Base-by-base conservation (phyloP, 805 yeast species). In the Teunomyces stri region DNA sequence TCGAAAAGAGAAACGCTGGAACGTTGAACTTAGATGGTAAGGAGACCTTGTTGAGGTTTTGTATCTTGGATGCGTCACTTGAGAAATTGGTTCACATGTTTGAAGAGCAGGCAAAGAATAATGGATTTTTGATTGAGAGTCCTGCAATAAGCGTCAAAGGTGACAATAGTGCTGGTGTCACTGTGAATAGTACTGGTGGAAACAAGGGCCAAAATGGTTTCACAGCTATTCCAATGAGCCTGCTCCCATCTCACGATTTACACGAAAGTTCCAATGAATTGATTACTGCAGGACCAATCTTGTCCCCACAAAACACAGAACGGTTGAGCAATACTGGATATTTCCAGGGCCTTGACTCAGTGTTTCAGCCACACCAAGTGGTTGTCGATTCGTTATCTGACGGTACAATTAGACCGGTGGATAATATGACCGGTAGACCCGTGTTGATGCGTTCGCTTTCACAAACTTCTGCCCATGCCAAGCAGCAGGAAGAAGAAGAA, bases 401-500 rank as follows among this genome's bases (percentile, higher is more conserved):
- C 38, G 83, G 82, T 25, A 64, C 63, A 37, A 69, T 66, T 44
- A 71, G 75, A 6, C 81, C 87, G 0, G 74, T 85, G 43, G 92
- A 87, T 67, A 75, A 80, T 48, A 68, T 76, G 22, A 86, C 92
- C 0, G 94, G 94, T 40, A 72, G 82, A 53, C 89, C 91, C 1
- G 82, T 86, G 16, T 67, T 85, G 51, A 76, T 82, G 65, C 74
- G 85, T 54, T 80, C 84, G 4, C 68, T 79, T 4, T 82, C 89
- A 0, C 85, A 80, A 52, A 83, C 87, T 1, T 77, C 87, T 7
- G 56, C 78, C 9, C 82, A 86, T 58, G 89, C 90, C 12, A 84
- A 81, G 62, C 80, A 79, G 52, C 89, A 87, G 64, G 96, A 89
- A 61, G 84, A 83, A 51, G 97, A 90, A 62, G 97, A 90, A 70